A percentile compares a stretch with the other conserved stretches of the same genome.
Conservation (phyloP, 129 eudicot genomes). For the Kitagawia praeruptora region DNA sequence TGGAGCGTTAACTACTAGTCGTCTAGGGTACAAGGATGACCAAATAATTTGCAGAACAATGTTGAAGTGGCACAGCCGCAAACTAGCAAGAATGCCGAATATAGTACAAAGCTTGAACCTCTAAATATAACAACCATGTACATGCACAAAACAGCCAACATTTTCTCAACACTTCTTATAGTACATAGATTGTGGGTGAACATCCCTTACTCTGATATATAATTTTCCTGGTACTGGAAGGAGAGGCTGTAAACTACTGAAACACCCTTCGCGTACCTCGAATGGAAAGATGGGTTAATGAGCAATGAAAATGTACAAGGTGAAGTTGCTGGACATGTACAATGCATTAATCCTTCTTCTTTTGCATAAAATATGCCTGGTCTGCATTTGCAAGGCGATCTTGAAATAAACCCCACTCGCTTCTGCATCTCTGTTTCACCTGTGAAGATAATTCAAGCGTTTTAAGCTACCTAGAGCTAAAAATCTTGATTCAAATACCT, state of each 20-base stretch:
- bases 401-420: slow-evolving; percentile 19
- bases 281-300: not conserved
- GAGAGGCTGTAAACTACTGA: not conserved
- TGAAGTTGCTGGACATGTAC: not conserved
- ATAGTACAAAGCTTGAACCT: not conserved
- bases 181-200: not conserved
- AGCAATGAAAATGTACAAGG: not conserved
- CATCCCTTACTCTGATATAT: not conserved
- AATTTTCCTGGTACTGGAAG: not conserved
- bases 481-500: no score
- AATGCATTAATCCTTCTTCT: not conserved
- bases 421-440: slow-evolving; percentile 17
- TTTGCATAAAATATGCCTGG: slow-evolving; percentile 11
- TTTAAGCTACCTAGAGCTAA: not conserved
- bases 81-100: not conserved
- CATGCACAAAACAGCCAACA: slow-evolving; percentile 5
- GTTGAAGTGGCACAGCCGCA: not conserved
- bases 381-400: slow-evolving; percentile 18
- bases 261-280: not conserved
- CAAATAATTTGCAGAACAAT: not conserved
- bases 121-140: not conserved
- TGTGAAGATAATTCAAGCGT: not conserved
- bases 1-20: not conserved
- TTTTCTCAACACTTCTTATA: not conserved
- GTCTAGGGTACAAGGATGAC: not conserved